Evolutionary conservation across 495 filamentous ascomycete genomes (phyloP).

Genomic region (Penicillium chermesinum): DNA sequence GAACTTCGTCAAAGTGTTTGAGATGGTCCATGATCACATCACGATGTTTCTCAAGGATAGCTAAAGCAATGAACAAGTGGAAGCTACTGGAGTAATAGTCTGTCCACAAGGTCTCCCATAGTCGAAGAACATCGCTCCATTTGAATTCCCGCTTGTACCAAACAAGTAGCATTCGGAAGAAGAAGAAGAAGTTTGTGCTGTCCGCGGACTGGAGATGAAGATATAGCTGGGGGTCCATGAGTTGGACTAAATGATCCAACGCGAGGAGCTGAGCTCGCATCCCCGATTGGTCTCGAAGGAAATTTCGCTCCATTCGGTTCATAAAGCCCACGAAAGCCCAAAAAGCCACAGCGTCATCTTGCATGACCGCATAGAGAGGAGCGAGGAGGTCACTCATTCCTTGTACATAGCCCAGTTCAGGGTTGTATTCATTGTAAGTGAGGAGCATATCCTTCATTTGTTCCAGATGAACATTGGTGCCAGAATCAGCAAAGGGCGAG

Average conservation of each 20-base stretch:
- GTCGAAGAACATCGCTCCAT: slow-evolving; percentile 76
- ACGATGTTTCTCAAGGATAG: slow-evolving; percentile 92
- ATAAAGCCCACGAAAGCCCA: slow-evolving; percentile 97
- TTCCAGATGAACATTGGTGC: slow-evolving; percentile 96
- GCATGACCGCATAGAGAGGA: slow-evolving; percentile 92
- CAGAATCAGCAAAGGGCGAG: slow-evolving; percentile 83
- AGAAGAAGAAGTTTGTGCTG: slow-evolving; percentile 98
- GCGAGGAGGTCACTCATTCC: slow-evolving; percentile 97
- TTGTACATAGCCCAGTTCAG: slow-evolving; percentile 90
- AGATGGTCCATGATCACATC: slow-evolving; percentile 93
- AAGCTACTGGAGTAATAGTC: slow-evolving; percentile 84
- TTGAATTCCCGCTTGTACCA: slow-evolving; percentile 98
- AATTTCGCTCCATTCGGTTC: slow-evolving; percentile 97
- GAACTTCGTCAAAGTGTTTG: slow-evolving; percentile 90
- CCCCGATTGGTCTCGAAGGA: slow-evolving; percentile 89
- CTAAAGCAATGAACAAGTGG: slow-evolving; percentile 89
- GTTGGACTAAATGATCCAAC: slow-evolving; percentile 86
- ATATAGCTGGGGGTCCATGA: slow-evolving; percentile 94
- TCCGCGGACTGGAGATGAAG: slow-evolving; percentile 83
- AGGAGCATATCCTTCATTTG: slow-evolving; percentile 99
- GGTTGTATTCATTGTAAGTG: slow-evolving; percentile 97
- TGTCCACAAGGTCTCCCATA: slow-evolving; percentile 96
- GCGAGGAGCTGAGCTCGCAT: slow-evolving; percentile 90
- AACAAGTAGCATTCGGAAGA: slow-evolving; percentile 96
- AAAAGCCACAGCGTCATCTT: slow-evolving; percentile 94